Percentiles rank a stretch among this genome's conserved stretches.
Conservation (phyloP, 1,284 basidiomycete genomes). For the Peniophora sp. region DNA sequence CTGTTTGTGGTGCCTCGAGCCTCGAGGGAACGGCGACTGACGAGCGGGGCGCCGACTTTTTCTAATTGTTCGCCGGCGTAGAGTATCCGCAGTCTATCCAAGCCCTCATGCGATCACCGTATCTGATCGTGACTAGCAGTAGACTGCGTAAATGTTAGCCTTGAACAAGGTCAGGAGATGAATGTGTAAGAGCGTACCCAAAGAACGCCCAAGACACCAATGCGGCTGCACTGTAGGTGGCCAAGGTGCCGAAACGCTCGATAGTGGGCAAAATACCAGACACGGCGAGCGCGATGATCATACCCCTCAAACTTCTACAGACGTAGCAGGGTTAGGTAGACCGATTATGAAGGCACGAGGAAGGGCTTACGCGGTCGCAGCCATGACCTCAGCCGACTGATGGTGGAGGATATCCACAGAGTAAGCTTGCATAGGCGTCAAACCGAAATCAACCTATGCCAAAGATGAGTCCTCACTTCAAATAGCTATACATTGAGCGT, state of each 20-base stretch:
- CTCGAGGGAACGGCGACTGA: too few relatives aligned
- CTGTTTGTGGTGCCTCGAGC: too few relatives aligned
- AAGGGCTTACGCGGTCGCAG: constrained; percentile 28
- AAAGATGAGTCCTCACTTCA: constrained; percentile 14
- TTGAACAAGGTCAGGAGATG: too few relatives aligned
- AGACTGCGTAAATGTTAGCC: constrained; percentile 19
- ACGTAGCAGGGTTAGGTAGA: constrained; percentile 8
- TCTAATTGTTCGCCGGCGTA: constrained; percentile 13
- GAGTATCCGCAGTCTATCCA: constrained; percentile 38
- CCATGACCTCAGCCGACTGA: constrained; percentile 45
- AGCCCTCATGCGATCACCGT: constrained; percentile 38
- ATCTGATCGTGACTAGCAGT: constrained; percentile 33
- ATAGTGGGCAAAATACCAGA: constrained; percentile 43
- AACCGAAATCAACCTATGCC: constrained; percentile 34
- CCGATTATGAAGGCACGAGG: not conserved
- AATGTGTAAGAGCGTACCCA: constrained; percentile 22
- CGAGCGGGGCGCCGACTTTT: too few relatives aligned
- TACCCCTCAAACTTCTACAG: constrained; percentile 33
- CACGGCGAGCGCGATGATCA: constrained; percentile 30
- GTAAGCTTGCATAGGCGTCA: constrained; percentile 48
- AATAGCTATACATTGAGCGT: not conserved
- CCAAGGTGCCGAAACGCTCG: constrained; percentile 42
- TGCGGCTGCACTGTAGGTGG: constrained; percentile 41
- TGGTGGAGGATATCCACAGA: constrained; percentile 46
- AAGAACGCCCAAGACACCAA: constrained; percentile 35